A percentile compares a stretch with the other conserved stretches of the same genome.
Conservation (phyloP, 176 grass and related monocot species). For the Miscanthus lutarioriparius region DNA sequence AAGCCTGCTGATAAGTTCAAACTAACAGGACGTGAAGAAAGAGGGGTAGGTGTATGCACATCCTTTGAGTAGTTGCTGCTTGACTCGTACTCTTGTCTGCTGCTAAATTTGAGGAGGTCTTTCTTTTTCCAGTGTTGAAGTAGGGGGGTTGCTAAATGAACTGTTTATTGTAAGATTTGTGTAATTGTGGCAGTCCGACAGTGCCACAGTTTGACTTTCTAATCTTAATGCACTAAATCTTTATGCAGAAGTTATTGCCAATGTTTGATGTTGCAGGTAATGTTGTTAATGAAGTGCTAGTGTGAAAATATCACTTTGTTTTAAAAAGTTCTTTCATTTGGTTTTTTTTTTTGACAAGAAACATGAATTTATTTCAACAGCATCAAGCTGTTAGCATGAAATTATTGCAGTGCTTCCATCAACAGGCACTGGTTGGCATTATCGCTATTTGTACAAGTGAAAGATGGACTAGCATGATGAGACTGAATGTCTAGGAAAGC, state of each 20-base stretch:
- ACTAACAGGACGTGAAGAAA: too few species aligned
- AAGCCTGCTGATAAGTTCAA: too few species aligned
- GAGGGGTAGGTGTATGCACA: neutral
- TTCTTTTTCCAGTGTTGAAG: neutral
- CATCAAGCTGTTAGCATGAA: too few species aligned
- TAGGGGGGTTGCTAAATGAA: neutral
- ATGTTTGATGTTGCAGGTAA: neutral
- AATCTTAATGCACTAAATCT: neutral
- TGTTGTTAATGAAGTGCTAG: neutral
- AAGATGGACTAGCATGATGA: too few species aligned
- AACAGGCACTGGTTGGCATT: too few species aligned
- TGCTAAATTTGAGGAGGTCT: neutral
- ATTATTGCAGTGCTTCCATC: too few species aligned
- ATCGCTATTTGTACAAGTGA: too few species aligned
- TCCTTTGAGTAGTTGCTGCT: neutral
- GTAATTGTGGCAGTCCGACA: neutral
- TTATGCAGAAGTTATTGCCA: neutral
- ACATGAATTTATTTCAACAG: too few species aligned
- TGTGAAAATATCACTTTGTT: neutral
- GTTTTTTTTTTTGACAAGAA: too few species aligned
- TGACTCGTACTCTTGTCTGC: neutral
- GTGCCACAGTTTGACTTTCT: neutral
- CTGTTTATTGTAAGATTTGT: neutral
- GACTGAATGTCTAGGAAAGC: too few species aligned
- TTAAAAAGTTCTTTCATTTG: neutral